Percentiles rank a stretch among this genome's conserved stretches.
phyloP scores from a whole-genome alignment of 352 stramenopile species.

The Phytophthora tubulina region DNA sequence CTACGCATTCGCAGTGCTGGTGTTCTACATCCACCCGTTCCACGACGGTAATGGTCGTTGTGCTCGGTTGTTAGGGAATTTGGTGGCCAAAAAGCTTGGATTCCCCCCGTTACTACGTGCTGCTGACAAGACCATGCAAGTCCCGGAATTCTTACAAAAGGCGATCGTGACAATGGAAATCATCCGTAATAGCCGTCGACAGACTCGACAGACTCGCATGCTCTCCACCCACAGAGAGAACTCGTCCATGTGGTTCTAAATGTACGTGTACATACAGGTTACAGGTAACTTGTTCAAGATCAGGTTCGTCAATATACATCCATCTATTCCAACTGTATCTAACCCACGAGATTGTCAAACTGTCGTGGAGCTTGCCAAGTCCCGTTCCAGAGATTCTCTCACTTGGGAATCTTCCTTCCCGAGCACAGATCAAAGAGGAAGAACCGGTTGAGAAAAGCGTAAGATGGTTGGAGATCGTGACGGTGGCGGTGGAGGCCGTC shows the following conservation, averaged over 20 bases:
- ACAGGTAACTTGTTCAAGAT: too few species aligned
- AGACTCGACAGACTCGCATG: conserved; percentile 52
- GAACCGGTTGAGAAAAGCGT: neutral
- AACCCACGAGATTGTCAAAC: neutral
- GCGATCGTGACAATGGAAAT: conserved; percentile 79
- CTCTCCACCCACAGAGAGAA: conserved; percentile 73
- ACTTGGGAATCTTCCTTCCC: conserved; percentile 23
- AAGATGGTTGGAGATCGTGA: conserved; percentile 30
- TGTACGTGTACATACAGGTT: too few species aligned
- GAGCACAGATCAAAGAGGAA: conserved; percentile 9
- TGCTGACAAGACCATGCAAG: conserved; percentile 85
- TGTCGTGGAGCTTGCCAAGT: neutral
- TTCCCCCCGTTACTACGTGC: conserved; percentile 70
- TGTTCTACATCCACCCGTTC: conserved; percentile 90
- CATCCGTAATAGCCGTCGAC: conserved; percentile 63
- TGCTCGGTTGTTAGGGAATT: conserved; percentile 75
- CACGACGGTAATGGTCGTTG: conserved; percentile 86
- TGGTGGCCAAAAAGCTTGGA: conserved; percentile 78
- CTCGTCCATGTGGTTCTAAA: conserved; percentile 85
- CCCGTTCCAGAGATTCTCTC: conserved; percentile 5
- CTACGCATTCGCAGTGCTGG: conserved; percentile 80
- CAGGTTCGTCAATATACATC: too few species aligned
- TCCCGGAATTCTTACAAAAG: conserved; percentile 78
- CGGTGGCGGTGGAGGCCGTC: neutral
- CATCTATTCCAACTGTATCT: too few species aligned